Evolutionary conservation across 2,329 filamentous ascomycete species (phyloP).

Genomic region (Chrysosphaeria jannelii): DNA sequence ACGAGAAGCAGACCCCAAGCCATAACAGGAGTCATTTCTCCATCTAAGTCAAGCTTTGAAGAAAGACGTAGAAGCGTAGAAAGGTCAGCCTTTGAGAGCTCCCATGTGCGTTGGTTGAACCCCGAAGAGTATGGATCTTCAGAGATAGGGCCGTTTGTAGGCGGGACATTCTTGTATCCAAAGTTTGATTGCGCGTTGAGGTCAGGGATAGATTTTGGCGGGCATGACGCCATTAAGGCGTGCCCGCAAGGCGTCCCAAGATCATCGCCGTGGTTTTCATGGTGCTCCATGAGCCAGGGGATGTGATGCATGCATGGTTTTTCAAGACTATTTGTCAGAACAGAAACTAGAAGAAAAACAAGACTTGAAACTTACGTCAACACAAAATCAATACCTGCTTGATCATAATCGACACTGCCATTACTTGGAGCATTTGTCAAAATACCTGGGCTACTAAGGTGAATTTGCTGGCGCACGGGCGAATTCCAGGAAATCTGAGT

Average conservation of each 20-base stretch:
- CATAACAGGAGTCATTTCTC: slow-evolving; percentile 87
- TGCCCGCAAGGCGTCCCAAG: slow-evolving; percentile 77
- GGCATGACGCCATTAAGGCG: slow-evolving; percentile 76
- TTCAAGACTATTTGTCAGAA: slow-evolving; percentile 38
- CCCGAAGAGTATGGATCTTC: slow-evolving; percentile 2
- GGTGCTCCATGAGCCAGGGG: slow-evolving; percentile 40
- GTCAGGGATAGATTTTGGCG: slow-evolving; percentile 30
- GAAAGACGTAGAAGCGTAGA: slow-evolving; percentile 62
- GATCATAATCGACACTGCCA: slow-evolving; percentile 36
- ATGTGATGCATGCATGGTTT: slow-evolving; percentile 80
- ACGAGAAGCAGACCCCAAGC: slow-evolving; percentile 59
- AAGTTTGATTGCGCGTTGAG: slow-evolving; percentile 21
- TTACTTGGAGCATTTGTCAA: slow-evolving; percentile 12
- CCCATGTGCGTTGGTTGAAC: slow-evolving; percentile 40
- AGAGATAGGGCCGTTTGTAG: too few species aligned
- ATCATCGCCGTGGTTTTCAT: slow-evolving; percentile 27
- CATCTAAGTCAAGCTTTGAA: slow-evolving; percentile 51
- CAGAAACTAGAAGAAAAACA: not conserved
- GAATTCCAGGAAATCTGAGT: too few species aligned
- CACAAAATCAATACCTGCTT: slow-evolving; percentile 69
- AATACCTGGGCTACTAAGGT: too few species aligned
- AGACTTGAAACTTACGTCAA: slow-evolving; percentile 38
- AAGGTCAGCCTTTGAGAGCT: slow-evolving; percentile 47
- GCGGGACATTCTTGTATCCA: slow-evolving; percentile 14
- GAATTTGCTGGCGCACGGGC: too few species aligned